These are phyloP conservation scores for Chalciporus piperatoides DNA, from an alignment of 1,284 basidiomycete genomes.

Conservation along the genomic window DNA sequence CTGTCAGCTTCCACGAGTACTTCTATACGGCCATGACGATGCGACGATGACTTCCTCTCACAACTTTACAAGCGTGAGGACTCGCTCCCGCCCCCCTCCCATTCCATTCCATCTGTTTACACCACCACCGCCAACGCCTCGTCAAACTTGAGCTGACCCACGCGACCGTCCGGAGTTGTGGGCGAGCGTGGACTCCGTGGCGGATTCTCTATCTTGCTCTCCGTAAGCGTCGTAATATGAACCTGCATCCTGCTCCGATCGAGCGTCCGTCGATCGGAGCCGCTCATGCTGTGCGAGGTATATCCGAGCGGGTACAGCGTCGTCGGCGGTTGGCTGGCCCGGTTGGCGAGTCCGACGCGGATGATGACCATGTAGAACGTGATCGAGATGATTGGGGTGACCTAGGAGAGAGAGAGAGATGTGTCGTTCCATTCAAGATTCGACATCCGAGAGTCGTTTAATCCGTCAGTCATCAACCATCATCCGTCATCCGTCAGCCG, in stretches of 20 bases:
- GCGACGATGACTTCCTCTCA: no score
- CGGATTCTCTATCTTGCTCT: constrained; percentile 1
- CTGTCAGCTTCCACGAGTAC: no score
- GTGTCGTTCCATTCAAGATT: no score
- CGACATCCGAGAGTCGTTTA: no score
- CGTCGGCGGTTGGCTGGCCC: neutral
- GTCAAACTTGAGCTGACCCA: neutral
- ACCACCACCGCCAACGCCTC: neutral
- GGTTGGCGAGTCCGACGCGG: constrained; percentile 12
- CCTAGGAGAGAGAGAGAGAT: no score
- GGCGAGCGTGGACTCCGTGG: neutral
- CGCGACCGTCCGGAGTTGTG: neutral
- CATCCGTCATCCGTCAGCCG: no score
- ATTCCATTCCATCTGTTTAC: neutral
- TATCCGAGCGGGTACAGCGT: neutral
- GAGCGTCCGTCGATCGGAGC: constrained; percentile 3
- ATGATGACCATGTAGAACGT: constrained; percentile 13
- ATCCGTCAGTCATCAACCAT: no score
- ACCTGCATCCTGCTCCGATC: constrained; percentile 5
- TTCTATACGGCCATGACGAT: no score
- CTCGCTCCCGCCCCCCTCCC: neutral
- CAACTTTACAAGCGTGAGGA: no score
- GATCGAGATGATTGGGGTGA: constrained; percentile 31
- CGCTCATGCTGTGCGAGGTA: neutral
- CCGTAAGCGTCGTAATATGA: constrained; percentile 3